Conservation (phyloP, 2,329 filamentous ascomycete species). For the Claviceps quebecensis region DNA sequence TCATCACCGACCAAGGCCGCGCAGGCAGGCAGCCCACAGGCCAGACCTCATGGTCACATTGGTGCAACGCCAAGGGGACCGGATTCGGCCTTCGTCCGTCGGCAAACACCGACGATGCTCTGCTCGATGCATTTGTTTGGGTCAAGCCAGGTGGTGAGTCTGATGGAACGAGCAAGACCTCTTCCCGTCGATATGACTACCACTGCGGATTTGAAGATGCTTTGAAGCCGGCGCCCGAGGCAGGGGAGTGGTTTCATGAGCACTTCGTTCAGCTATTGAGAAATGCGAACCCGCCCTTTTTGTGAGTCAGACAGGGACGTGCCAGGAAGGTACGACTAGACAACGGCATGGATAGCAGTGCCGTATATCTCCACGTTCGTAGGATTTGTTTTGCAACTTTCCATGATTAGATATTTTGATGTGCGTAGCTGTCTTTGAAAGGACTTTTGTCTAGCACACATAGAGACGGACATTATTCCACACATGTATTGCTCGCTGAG, state of each 20-base stretch:
- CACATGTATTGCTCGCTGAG: too few species aligned
- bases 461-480: too few species aligned
- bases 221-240: constrained; percentile 52
- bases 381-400: too few species aligned
- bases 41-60: constrained; percentile 48
- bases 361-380: too few species aligned
- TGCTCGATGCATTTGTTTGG: constrained; percentile 56
- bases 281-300: constrained; percentile 41
- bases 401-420: too few species aligned
- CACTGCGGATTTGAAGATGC: constrained; percentile 36
- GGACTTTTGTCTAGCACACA: too few species aligned
- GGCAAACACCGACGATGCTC: constrained; percentile 42
- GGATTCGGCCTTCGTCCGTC: constrained; percentile 53
- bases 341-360: too few species aligned
- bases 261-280: constrained; percentile 44
- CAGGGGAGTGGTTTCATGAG: constrained; percentile 52
- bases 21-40: constrained; percentile 46
- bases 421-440: too few species aligned
- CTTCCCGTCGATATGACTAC: constrained; percentile 9
- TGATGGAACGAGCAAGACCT: constrained; percentile 17
- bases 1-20: constrained; percentile 39
- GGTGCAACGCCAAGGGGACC: constrained; percentile 51
- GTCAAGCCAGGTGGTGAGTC: constrained; percentile 53
- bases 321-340: too few species aligned
- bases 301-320: constrained; percentile 1